These are phyloP conservation scores for Cercospora nicotianae DNA, from an alignment of 2,329 filamentous ascomycete species.

Conservation along the genomic window DNA sequence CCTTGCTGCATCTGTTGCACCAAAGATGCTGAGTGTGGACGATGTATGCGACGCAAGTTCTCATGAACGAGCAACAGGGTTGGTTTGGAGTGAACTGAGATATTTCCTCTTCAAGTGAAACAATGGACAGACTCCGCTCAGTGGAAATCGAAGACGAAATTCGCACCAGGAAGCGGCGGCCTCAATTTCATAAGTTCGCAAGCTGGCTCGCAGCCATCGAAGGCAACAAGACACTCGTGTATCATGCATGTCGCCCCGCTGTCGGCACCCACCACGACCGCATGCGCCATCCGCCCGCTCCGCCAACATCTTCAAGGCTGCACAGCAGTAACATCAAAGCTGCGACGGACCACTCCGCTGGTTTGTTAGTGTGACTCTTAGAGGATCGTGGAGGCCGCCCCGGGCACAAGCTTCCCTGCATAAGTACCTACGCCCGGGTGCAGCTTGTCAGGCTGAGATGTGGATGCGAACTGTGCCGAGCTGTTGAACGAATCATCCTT, in stretches of 20 bases:
- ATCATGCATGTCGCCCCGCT: background rate
- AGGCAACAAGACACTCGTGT: background rate
- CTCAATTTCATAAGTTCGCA: background rate
- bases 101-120: background rate
- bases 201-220: background rate
- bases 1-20: background rate
- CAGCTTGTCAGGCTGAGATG: conserved; percentile 1
- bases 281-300: background rate
- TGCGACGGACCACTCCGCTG: background rate
- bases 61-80: background rate
- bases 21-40: background rate
- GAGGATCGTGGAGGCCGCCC: conserved; percentile 1
- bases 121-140: background rate
- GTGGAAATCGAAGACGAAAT: background rate
- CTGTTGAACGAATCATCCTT: background rate
- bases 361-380: background rate
- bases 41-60: background rate
- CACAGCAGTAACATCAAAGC: conserved; percentile 2
- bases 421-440: conserved; percentile 1
- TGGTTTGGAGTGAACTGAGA: background rate
- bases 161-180: background rate
- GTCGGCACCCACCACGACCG: background rate
- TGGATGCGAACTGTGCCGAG: background rate
- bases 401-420: background rate
- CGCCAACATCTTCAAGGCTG: background rate